Base-by-base conservation (phyloP, 2,329 filamentous ascomycete species). In the Aspergillus aculeatinus region DNA sequence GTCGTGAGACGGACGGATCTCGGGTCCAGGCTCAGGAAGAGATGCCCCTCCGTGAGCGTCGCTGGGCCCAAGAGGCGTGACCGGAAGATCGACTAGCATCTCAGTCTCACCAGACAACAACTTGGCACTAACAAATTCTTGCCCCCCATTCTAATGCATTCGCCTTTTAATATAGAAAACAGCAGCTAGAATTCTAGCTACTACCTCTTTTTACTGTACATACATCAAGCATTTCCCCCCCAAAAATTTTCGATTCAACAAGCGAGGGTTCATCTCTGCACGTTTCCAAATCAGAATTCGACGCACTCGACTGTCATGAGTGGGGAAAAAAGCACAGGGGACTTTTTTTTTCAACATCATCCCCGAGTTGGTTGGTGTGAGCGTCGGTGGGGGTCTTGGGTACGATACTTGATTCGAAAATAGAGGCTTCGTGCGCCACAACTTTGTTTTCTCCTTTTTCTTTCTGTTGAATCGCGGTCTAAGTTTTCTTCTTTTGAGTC, bases 41-140 rank as follows among this genome's bases (percentile, higher is more conserved):
- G 62, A 83, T 87, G 79, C 85, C 91, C 1, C 73, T 95, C 57
- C 83, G 94, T 56, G 94, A 98, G 77, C 82, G 83, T 74, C 84
- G 90, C 68, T 98, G 94, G 94, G 86, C 88, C 29, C 82, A 89
- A 70, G 82, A 84, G 62, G 73, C 67, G 51, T 73, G 66, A 66
- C 16, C 29, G 33, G 33, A 35, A 35, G 33, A 6, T 35, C 33
- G 12, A 35, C 14, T 16, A 1, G 12, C 1, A 35, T 35, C 14
- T 35, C 11, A 6, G 16, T 35, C 5, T 35, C 14, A 35, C 33
- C 39, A 19, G 3, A 44, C 39, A 44, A 44, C 39, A 44, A 35
- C 1, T 19, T 5, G 14, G 5, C 39, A 19, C 5, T 29, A 2
- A 44, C 39, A 4, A 16, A 16, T 44, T 19, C 16, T 19, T 16